Conservation (phyloP, 1,139 yeast genomes). For the Wickerhamomyces sp. region DNA sequence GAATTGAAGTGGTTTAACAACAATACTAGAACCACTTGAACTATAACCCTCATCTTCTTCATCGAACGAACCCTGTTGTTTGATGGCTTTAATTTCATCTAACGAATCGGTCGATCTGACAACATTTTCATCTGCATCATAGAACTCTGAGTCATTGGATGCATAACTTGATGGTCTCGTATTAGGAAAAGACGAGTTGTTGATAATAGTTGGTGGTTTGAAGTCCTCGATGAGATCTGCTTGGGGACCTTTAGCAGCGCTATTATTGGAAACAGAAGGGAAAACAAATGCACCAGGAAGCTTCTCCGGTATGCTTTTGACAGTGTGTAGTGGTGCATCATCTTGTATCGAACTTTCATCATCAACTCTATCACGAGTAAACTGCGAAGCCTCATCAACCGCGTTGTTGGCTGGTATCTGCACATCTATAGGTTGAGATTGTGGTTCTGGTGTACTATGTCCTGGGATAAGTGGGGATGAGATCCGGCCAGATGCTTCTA, state of each 20-base stretch:
- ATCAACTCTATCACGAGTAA: background rate
- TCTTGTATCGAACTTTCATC: background rate
- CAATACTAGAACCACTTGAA: conserved; percentile 6
- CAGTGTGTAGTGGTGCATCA: background rate
- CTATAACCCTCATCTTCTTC: conserved; percentile 4
- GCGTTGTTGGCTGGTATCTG: background rate
- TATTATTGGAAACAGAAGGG: background rate
- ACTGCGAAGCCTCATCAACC: background rate
- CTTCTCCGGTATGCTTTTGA: background rate
- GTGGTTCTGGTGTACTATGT: background rate
- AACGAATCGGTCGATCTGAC: background rate
- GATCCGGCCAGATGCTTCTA: no score
- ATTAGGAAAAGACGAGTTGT: no score
- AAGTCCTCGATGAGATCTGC: background rate
- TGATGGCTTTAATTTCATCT: background rate
- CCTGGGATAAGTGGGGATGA: background rate
- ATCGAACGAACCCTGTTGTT: background rate
- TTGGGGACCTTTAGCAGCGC: background rate
- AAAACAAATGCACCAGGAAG: conserved; percentile 1
- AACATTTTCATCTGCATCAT: conserved; percentile 12
- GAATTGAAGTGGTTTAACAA: conserved; percentile 17
- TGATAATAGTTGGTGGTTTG: background rate
- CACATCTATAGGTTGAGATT: background rate
- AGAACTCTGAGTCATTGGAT: conserved; percentile 8
- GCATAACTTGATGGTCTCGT: background rate